Base-by-base conservation (phyloP, 352 stramenopile genomes). In the Pythium dissimile region DNA sequence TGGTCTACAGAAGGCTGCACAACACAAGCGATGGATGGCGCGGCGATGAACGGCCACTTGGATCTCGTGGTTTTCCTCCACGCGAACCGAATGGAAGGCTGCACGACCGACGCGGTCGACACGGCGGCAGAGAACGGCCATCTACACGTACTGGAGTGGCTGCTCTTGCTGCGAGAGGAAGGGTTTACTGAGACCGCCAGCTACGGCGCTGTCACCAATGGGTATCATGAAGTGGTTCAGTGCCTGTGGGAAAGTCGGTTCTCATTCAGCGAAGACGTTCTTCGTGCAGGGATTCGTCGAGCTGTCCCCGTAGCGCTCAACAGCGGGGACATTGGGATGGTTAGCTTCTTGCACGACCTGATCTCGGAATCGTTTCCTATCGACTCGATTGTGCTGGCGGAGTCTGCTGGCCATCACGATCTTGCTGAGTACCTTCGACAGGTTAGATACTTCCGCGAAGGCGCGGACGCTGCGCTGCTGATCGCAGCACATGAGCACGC, bases 1-100 rank as follows among this genome's bases (percentile, higher is more conserved):
- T 50, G 37, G 49, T 58, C 50, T 2, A 49, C 28, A 2, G 59
- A 67, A 47, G 50, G 51, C 2, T 67, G 59, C 20, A 58, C 51
- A 21, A 62, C 44, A 3, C 42, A 51, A 23, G 59, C 59, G 30
- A 59, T 64, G 47, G 57, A 64, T 24, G 57, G 21, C 18, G 48
- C 58, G 6, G 48, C 48, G 1, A 31, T 49, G 0, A 54, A 59
- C 26, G 58, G 58, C n/a, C n/a, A 59, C 15, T 48, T 65, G 31
- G 41, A 54, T 16, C 26, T 58, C 16, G 50, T 58, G 27, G 26
- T 21, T 11, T 58, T 58, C 32, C 26, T 58, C 1, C 24, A 49
- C 39, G 50, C 48, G 37, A 39, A 43, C 13, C 37, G 50, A 20
- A 7, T 42, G 8, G 39, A 58, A 49, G 50, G 50, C 12, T 58